A percentile compares a stretch with the other conserved stretches of the same genome.
phyloP scores from a whole-genome alignment of 2,329 filamentous ascomycete species.

The Phyllosticta capitalensis region DNA sequence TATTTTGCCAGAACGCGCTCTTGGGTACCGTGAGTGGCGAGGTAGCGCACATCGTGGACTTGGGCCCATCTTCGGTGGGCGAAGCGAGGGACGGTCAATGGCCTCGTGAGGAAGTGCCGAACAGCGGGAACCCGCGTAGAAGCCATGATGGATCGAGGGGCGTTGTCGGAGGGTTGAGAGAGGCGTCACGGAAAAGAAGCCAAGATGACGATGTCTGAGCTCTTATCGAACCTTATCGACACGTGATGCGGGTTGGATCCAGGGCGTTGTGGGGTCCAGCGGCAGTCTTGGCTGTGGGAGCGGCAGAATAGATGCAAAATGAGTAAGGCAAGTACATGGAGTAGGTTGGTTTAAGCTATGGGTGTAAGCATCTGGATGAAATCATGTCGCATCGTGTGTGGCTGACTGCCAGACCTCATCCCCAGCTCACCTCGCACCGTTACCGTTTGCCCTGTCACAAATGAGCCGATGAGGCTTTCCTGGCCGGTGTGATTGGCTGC shows the following conservation, averaged over 20 bases:
- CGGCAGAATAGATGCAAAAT: neutral
- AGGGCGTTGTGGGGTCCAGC: no score
- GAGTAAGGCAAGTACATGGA: neutral
- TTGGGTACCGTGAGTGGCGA: slow-evolving; percentile 65
- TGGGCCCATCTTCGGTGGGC: slow-evolving; percentile 77
- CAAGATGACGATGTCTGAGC: neutral
- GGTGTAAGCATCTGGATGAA: neutral
- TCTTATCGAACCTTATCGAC: neutral
- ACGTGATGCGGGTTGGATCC: neutral
- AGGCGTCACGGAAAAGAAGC: neutral
- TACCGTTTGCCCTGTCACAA: neutral
- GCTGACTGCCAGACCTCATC: neutral
- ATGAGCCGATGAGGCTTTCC: neutral
- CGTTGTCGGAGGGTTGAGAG: neutral
- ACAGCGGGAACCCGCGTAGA: slow-evolving; percentile 6
- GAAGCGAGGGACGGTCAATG: slow-evolving; percentile 2
- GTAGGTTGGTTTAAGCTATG: neutral
- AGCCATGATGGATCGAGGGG: slow-evolving; percentile 2
- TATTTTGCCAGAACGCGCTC: slow-evolving; percentile 74
- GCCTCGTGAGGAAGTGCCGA: slow-evolving; percentile 5
- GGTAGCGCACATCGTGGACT: slow-evolving; percentile 84
- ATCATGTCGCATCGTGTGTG: neutral
- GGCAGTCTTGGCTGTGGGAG: neutral
- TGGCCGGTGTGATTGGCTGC: neutral
- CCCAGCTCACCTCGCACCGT: neutral